Conservation (phyloP, 1,284 basidiomycete genomes). For the Pseudozyma sp. region DNA sequence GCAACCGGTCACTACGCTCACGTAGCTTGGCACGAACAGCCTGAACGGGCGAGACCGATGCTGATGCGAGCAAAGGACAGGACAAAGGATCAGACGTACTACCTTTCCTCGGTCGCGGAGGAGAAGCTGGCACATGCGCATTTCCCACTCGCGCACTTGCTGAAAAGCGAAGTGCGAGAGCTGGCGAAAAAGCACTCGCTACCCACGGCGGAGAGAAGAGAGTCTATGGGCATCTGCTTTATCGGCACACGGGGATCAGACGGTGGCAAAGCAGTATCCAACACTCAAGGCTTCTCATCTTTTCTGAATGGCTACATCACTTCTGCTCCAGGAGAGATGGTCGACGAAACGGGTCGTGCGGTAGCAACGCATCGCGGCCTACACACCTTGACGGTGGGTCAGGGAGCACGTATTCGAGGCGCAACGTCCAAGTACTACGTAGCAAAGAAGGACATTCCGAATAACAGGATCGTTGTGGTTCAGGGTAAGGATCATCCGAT, state of each 20-base stretch:
- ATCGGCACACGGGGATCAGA: conserved; percentile 76
- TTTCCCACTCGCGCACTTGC: conserved; percentile 71
- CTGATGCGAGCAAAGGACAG: conserved; percentile 55
- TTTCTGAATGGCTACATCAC: conserved; percentile 77
- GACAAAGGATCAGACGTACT: conserved; percentile 93
- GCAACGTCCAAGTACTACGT: conserved; percentile 79
- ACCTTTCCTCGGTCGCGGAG: conserved; percentile 74
- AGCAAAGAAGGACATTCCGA: conserved; percentile 76
- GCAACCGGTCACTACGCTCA: conserved; percentile 92
- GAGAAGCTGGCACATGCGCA: conserved; percentile 73
- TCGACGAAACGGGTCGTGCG: conserved; percentile 74
- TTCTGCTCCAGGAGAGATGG: conserved; percentile 77
- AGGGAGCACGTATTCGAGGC: conserved; percentile 78
- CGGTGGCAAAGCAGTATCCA: conserved; percentile 12
- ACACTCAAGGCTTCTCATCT: conserved; percentile 32
- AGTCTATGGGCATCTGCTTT: conserved; percentile 98
- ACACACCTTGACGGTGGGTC: conserved; percentile 90
- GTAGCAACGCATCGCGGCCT: conserved; percentile 80
- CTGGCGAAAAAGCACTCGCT: conserved; percentile 79
- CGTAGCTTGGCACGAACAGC: conserved; percentile 71
- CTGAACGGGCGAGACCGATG: conserved; percentile 11
- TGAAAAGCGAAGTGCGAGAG: conserved; percentile 76
- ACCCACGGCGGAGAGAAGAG: conserved; percentile 81
- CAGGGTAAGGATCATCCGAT: conserved; percentile 79
- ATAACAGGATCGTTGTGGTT: conserved; percentile 80